Conservation (phyloP, 768 basidiomycete species). For the Russula brevipes region DNA sequence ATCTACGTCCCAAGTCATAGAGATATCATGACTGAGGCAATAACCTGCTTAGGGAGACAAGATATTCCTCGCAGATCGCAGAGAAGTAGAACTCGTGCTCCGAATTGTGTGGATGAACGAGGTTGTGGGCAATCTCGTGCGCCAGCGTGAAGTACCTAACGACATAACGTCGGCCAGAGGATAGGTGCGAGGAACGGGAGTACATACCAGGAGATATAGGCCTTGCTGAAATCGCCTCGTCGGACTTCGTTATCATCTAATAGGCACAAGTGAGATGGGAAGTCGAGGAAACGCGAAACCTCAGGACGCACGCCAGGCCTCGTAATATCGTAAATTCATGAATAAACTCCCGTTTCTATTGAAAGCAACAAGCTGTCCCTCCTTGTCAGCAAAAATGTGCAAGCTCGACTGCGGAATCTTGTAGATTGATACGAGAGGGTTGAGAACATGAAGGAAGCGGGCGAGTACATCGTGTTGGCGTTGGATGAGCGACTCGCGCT, state of each 20-base stretch:
- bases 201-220: constrained; percentile 74
- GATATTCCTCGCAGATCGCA: constrained; percentile 71
- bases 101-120: constrained; percentile 81
- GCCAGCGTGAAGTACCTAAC: constrained; percentile 85
- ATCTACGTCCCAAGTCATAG: not conserved
- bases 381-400: constrained; percentile 81
- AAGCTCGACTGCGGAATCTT: constrained; percentile 65
- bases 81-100: constrained; percentile 96
- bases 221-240: constrained; percentile 47
- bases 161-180: not conserved
- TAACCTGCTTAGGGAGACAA: constrained; percentile 35
- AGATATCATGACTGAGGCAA: not conserved
- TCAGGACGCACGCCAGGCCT: constrained; percentile 77
- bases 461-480: constrained; percentile 53
- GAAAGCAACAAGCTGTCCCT: constrained; percentile 86
- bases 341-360: constrained; percentile 87
- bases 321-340: constrained; percentile 79
- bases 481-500: constrained; percentile 45
- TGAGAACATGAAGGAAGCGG: constrained; percentile 69
- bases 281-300: not conserved
- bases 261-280: not conserved
- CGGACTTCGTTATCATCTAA: constrained; percentile 70
- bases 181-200: not conserved
- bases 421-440: constrained; percentile 64
- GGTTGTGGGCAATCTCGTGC: constrained; percentile 90